Conservation (phyloP, 2,329 filamentous ascomycete species). For the Fusarium mundagurra region DNA sequence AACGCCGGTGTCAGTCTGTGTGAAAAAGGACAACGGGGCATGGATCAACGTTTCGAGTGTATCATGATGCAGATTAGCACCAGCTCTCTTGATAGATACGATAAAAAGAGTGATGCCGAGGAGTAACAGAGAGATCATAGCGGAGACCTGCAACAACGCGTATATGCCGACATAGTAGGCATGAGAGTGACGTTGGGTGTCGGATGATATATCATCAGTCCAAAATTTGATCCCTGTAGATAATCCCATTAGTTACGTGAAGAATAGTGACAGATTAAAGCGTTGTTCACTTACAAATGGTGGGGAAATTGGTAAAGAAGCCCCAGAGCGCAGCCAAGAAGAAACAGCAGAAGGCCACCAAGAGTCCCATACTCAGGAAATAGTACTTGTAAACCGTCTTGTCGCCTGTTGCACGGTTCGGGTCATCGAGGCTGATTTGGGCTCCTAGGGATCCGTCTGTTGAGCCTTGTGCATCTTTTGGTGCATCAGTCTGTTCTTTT, state of each 20-base stretch:
- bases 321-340: slow-evolving; percentile 42
- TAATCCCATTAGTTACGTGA: neutral
- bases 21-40: slow-evolving; percentile 55
- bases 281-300: neutral
- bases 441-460: neutral
- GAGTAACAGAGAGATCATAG: slow-evolving; percentile 33
- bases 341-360: slow-evolving; percentile 39
- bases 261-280: neutral
- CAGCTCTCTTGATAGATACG: slow-evolving; percentile 44
- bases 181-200: neutral
- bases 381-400: slow-evolving; percentile 49
- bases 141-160: slow-evolving; percentile 32
- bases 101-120: slow-evolving; percentile 30
- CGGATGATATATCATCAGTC: slow-evolving; percentile 45
- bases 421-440: slow-evolving; percentile 22
- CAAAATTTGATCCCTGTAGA: slow-evolving; percentile 52
- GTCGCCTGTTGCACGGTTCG: slow-evolving; percentile 44
- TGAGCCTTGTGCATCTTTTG: neutral
- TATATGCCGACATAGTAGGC: slow-evolving; percentile 48
- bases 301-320: slow-evolving; percentile 41
- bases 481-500: slow-evolving; percentile 6
- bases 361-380: slow-evolving; percentile 40
- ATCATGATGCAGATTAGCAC: slow-evolving; percentile 45
- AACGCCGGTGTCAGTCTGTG: slow-evolving; percentile 52
- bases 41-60: slow-evolving; percentile 47